These are phyloP conservation scores for Penicillium sp. DNA, from an alignment of 2,329 filamentous ascomycete genomes.

Conservation along the genomic window DNA sequence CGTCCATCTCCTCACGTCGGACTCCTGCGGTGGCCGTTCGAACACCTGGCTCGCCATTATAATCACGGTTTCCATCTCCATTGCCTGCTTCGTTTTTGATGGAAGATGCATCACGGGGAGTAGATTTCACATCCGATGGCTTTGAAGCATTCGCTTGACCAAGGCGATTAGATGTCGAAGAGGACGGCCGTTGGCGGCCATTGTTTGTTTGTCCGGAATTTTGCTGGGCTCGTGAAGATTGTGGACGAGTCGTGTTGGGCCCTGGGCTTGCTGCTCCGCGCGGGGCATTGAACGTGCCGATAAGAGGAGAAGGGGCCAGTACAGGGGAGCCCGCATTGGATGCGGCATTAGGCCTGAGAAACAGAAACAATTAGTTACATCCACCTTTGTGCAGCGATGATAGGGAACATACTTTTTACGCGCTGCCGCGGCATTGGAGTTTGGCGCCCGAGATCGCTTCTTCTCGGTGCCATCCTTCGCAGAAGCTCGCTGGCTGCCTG, in stretches of 20 bases:
- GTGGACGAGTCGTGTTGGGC: slow-evolving; percentile 63
- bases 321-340: slow-evolving; percentile 67
- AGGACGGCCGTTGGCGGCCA: slow-evolving; percentile 62
- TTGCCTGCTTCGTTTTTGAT: slow-evolving; percentile 41
- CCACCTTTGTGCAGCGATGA: neutral
- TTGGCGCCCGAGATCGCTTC: slow-evolving; percentile 75
- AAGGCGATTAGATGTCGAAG: slow-evolving; percentile 64
- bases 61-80: slow-evolving; percentile 37
- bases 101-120: slow-evolving; percentile 53
- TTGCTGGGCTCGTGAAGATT: slow-evolving; percentile 73
- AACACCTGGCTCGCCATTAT: slow-evolving; percentile 27
- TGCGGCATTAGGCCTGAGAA: slow-evolving; percentile 53
- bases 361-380: slow-evolving; percentile 26
- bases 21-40: slow-evolving; percentile 24
- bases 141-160: slow-evolving; percentile 55
- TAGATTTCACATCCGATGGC: slow-evolving; percentile 55
- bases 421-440: slow-evolving; percentile 58
- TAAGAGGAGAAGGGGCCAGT: slow-evolving; percentile 74
- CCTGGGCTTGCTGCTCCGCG: slow-evolving; percentile 67
- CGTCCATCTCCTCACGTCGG: slow-evolving; percentile 43
- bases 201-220: slow-evolving; percentile 68
- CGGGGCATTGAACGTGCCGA: slow-evolving; percentile 64
- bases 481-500: slow-evolving; percentile 40
- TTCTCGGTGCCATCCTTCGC: slow-evolving; percentile 68
- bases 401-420: slow-evolving; percentile 73